Evolutionary conservation across 2,329 filamentous ascomycete genomes (phyloP), one percentile per base, ranked within the genome.

Genomic region (Dothistroma pini): DNA sequence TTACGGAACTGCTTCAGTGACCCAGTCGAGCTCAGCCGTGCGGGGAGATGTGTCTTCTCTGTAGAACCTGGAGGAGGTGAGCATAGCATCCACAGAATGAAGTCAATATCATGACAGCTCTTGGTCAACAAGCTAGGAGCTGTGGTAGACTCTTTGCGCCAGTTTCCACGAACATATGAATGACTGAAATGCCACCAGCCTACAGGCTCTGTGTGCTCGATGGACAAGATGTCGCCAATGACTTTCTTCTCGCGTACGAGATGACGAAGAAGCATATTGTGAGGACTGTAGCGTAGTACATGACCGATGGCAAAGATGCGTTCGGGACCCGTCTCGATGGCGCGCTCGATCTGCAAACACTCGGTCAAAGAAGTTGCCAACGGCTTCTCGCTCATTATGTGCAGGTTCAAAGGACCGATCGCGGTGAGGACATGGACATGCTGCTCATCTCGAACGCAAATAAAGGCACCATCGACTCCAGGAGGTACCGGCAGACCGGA

Each of bases 161-260:
- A 97, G 76, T 97, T 97, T 16, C 95, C 95, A 51, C 90, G 85
- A 38, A 97, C 93, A 69, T 93, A 96, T 48, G 88, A 91, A 74
- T 96, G 93, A 0, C 89, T 83, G 73, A 96, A 97, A 74, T 97
- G 95, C 91, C 92, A 97, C 87, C 89, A 96, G 0, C 95, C 95
- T 0, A 99, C 88, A 0, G 95, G 95, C 75, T 97, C 95, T 0
- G 91, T 95, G 75, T 97, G 95, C 65, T 96, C 90, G 44, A 96
- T 82, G 44, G 89, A 93, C 56, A 96, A 79, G 32, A 97, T 81
- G 58, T 97, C 89, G 7, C 95, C 95, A 70, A 99, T 88, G 12
- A 87, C 84, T 12, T 83, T 82, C 56, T 96, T 86, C 65, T 89
- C 83, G 0, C 92, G 82, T 5, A 97, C 81, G 16, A 97, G 78